Base-by-base conservation (phyloP, 208 protist species). In the Tritrichomonas musculus region DNA sequence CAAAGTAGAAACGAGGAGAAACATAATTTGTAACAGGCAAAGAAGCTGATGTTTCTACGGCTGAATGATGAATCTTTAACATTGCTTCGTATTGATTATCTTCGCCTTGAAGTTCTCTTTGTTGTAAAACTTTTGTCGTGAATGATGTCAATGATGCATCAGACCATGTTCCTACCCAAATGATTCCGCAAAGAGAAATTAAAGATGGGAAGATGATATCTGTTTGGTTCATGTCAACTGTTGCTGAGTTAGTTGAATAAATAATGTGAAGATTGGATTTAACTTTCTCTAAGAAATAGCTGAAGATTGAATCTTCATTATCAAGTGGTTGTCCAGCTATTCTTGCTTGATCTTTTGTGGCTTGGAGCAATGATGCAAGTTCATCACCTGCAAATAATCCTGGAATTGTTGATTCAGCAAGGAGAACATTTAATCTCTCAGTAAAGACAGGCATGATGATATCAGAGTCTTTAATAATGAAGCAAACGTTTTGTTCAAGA, bases 381-480 rank as follows among this genome's bases (percentile, higher is more conserved):
- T 99, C 98, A 30, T 99, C 98, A 20, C 98, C 99, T 73, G 99
- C 98, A 96, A 99, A 99, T 8, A 99, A 96, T 36, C 98, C 98
- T 0, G 98, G 98, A n/a, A 97, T 95, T 97, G 98, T 96, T 60
- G 98, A 98, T 47, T 96, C 98, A n/a, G 99, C 98, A 39, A 99
- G 96, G 5, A 99, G 96, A 27, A 98, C 98, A 95, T 99, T 99
- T 97, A 99, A 99, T 95, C 98, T 98, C 95, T 99, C 98, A 27
- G 99, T 96, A 95, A 99, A 99, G 92, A 96, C 97, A 36, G 98
- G 96, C 94, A 99, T 97, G 93, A 99, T 96, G 11, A 99, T 97
- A 95, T 99, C 99, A 33, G 96, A 98, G 95, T 99, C 99, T 95
- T 99, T 98, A 95, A 99, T 99, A 65, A 99, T 97, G 96, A 99